Evolutionary conservation across 768 basidiomycete genomes (phyloP).

Genomic region (Scleroderma citrinum): DNA sequence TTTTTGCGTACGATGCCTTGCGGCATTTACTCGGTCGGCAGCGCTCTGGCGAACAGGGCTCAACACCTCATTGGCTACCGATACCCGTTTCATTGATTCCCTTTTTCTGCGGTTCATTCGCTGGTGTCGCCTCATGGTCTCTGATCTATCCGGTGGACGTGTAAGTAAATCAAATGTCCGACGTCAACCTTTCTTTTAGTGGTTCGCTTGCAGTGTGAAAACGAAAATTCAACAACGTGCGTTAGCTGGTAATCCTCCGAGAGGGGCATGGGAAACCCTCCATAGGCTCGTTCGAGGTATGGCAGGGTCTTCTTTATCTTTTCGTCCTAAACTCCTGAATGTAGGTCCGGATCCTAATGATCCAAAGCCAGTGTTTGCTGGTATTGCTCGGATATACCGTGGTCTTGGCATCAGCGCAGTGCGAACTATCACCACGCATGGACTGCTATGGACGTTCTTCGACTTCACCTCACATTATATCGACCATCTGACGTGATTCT

Average conservation of each 20-base stretch:
- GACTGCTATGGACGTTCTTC: slow-evolving; percentile 90
- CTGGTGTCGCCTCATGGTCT: slow-evolving; percentile 88
- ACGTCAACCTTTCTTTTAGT: slow-evolving; percentile 5
- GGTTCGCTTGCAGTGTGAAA: slow-evolving; percentile 57
- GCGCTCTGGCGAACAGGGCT: slow-evolving; percentile 73
- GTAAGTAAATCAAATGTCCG: slow-evolving; percentile 37
- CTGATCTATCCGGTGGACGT: slow-evolving; percentile 93
- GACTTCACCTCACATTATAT: slow-evolving; percentile 75
- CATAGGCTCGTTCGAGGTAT: slow-evolving; percentile 75
- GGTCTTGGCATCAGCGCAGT: slow-evolving; percentile 92
- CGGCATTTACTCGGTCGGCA: slow-evolving; percentile 78
- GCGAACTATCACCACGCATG: slow-evolving; percentile 90
- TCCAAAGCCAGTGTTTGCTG: slow-evolving; percentile 71
- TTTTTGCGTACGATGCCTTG: slow-evolving; percentile 91
- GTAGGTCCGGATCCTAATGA: slow-evolving; percentile 73
- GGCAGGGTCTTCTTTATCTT: slow-evolving; percentile 6
- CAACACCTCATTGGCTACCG: slow-evolving; percentile 81
- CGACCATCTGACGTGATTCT: slow-evolving; percentile 44
- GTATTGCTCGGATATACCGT: slow-evolving; percentile 82
- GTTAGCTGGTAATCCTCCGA: slow-evolving; percentile 69
- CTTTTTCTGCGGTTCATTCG: slow-evolving; percentile 85
- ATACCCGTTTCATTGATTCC: slow-evolving; percentile 75
- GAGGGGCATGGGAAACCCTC: slow-evolving; percentile 69
- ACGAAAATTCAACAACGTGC: slow-evolving; percentile 95
- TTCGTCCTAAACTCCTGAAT: slow-evolving; percentile 1